Conservation (phyloP, 2,329 filamentous ascomycete genomes). For the Dryadomyces quercivorus region DNA sequence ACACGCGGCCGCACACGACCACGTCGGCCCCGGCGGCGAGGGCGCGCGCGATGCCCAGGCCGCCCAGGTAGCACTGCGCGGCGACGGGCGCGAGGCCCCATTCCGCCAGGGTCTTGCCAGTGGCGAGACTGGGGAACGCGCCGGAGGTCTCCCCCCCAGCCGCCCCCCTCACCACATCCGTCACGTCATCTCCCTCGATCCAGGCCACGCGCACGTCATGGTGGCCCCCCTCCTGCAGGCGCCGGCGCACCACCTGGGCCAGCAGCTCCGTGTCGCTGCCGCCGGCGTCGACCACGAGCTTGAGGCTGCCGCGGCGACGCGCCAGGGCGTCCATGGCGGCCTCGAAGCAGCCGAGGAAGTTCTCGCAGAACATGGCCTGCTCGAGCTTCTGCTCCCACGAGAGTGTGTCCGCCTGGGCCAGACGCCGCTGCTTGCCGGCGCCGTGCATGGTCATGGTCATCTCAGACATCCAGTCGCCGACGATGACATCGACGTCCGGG, state of each 20-base stretch:
- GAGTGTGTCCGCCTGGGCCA: no score
- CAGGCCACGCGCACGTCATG: conserved; percentile 19
- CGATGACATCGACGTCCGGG: conserved; percentile 20
- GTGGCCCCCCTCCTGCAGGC: conserved; percentile 8
- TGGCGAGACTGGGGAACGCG: conserved; percentile 1
- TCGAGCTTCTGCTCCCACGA: no score
- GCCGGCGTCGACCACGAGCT: conserved; percentile 21
- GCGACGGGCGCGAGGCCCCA: conserved; percentile 2
- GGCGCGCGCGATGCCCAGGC: conserved; percentile 9
- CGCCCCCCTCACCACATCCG: conserved; percentile 9
- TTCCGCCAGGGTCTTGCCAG: background rate
- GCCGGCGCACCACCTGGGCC: conserved; percentile 9
- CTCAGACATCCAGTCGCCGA: conserved; percentile 21
- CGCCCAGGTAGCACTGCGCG: conserved; percentile 18
- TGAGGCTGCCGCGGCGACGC: conserved; percentile 12
- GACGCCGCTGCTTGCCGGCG: conserved; percentile 14
- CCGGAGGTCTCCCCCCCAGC: no score
- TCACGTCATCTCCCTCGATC: conserved; percentile 21
- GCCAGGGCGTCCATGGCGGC: no score
- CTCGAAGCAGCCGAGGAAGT: no score
- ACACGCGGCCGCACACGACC: conserved; percentile 13
- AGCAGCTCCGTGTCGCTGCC: conserved; percentile 18
- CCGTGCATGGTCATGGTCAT: conserved; percentile 21
- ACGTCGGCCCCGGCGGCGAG: conserved; percentile 13
- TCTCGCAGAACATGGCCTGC: no score